Percentiles rank a stretch among this genome's conserved stretches.
Conservation (phyloP, 768 basidiomycete species). For the Rickenella mellea region DNA sequence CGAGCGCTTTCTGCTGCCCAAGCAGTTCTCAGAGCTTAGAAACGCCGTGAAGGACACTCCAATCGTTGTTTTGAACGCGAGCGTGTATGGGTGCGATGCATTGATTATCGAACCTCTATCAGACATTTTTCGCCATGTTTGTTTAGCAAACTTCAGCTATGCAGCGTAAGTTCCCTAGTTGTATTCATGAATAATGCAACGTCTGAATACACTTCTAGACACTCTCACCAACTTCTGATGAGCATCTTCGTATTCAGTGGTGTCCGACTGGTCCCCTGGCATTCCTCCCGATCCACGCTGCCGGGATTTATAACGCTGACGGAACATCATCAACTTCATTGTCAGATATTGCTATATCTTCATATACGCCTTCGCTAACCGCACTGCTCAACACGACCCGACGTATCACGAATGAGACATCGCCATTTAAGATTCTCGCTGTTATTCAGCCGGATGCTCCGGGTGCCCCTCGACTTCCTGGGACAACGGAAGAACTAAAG, state of each 20-base stretch:
- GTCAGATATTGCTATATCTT: constrained; percentile 2
- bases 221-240: too few relatives aligned
- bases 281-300: constrained; percentile 22
- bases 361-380: constrained; percentile 4
- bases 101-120: too few relatives aligned
- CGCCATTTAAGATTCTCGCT: constrained; percentile 3
- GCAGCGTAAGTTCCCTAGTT: too few relatives aligned
- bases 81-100: constrained; percentile 9
- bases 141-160: too few relatives aligned
- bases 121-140: too few relatives aligned
- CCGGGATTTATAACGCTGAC: constrained; percentile 15
- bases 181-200: constrained; percentile 2
- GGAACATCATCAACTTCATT: too few relatives aligned
- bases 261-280: constrained; percentile 22
- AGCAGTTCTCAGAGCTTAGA: constrained; percentile 6
- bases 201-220: constrained; percentile 1
- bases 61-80: constrained; percentile 11
- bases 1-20: constrained; percentile 11
- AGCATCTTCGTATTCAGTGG: too few relatives aligned
- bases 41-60: constrained; percentile 10
- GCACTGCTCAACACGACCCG: background rate
- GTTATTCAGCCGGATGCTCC: constrained; percentile 12
- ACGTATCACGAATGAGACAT: too few relatives aligned
- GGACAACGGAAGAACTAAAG: constrained; percentile 5
- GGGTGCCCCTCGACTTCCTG: constrained; percentile 7